Conservation (phyloP, 1,284 basidiomycete species). For the Hemileia vastatrix region DNA sequence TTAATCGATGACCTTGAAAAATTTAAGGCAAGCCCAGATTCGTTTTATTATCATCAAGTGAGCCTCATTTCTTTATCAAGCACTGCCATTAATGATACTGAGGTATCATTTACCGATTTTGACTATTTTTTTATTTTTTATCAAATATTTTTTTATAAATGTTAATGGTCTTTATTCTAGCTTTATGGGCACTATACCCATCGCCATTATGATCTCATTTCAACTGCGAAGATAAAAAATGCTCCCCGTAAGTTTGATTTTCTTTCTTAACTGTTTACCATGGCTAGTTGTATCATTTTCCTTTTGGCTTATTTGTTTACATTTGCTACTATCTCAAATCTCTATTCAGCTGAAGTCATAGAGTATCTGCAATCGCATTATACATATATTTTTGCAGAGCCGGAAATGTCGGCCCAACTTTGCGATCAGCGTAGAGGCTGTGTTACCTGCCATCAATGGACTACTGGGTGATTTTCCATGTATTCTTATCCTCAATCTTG, state of each 20-base stretch:
- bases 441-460: conserved; percentile 19
- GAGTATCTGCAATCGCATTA: conserved; percentile 21
- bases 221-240: conserved; percentile 20
- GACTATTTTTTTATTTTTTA: too few relatives aligned
- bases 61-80: too few relatives aligned
- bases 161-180: conserved; percentile 1
- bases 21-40: conserved; percentile 18
- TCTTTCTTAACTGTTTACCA: too few relatives aligned
- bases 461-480: conserved; percentile 14
- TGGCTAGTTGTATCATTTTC: background rate
- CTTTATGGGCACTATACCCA: conserved; percentile 22
- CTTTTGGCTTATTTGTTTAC: too few relatives aligned
- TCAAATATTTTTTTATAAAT: background rate
- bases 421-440: conserved; percentile 21
- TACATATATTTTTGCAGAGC: conserved; percentile 19
- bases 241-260: conserved; percentile 23
- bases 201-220: conserved; percentile 22
- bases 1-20: conserved; percentile 13
- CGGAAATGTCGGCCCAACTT: conserved; percentile 21
- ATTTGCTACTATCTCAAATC: background rate
- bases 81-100: too few relatives aligned
- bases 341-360: conserved; percentile 16
- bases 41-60: conserved; percentile 23
- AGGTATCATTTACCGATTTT: too few relatives aligned
- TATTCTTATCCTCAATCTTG: too few relatives aligned